A percentile compares a stretch with the other conserved stretches of the same genome.
phyloP scores from a whole-genome alignment of 768 basidiomycete species.

The Termitomyces sp. region DNA sequence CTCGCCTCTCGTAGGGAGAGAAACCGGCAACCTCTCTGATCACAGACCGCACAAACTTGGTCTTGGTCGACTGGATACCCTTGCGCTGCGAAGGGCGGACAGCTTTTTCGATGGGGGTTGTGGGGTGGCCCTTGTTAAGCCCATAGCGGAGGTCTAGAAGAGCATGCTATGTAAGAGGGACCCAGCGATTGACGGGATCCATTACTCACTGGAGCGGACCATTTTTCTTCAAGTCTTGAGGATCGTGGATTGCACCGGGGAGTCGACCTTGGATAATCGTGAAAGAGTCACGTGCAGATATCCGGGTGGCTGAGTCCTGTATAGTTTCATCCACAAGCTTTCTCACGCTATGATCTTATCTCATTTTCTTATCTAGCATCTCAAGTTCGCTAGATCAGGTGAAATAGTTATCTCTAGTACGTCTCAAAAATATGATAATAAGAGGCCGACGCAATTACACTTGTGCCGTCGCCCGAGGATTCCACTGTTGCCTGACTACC shows the following conservation, averaged over 20 bases:
- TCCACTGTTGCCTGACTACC: constrained; percentile 48
- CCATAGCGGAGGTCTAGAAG: constrained; percentile 76
- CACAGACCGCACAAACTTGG: constrained; percentile 89
- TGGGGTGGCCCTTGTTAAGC: constrained; percentile 84
- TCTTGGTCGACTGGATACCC: constrained; percentile 85
- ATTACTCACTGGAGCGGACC: constrained; percentile 68
- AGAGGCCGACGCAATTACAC: constrained; percentile 17
- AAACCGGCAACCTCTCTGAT: constrained; percentile 97
- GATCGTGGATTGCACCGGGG: constrained; percentile 26
- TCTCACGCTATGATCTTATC: constrained; percentile 16
- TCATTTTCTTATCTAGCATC: background rate
- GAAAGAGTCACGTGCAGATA: constrained; percentile 27
- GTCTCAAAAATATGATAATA: background rate
- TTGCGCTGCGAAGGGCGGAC: constrained; percentile 86
- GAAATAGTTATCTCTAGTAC: background rate
- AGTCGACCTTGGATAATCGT: constrained; percentile 16
- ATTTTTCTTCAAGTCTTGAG: constrained; percentile 66
- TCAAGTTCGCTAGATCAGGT: background rate
- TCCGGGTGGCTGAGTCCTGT: constrained; percentile 51
- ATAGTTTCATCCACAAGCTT: constrained; percentile 36
- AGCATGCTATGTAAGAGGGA: constrained; percentile 6
- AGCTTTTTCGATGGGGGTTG: constrained; percentile 73
- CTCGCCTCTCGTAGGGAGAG: constrained; percentile 95
- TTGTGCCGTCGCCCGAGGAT: constrained; percentile 34
- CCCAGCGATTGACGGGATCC: background rate